Evolutionary conservation across 2,329 filamentous ascomycete species (phyloP).

Genomic region (Alternaria brassicicola): DNA sequence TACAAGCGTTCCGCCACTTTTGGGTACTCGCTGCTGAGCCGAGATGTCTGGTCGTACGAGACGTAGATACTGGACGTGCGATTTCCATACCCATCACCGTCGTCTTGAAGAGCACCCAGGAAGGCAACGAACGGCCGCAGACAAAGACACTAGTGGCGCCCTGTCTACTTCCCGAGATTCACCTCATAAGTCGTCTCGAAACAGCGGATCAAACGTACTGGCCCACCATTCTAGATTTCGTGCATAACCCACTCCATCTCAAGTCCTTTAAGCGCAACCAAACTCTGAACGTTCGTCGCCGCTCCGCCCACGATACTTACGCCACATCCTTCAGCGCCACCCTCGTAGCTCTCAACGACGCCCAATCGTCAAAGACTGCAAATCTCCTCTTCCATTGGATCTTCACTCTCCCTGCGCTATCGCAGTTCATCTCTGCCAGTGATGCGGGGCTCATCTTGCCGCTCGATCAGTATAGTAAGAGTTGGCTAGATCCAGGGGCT

Average conservation of each 20-base stretch:
- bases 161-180: constrained; percentile 68
- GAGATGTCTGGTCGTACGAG: constrained; percentile 84
- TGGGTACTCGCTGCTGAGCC: constrained; percentile 94
- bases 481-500: constrained; percentile 59
- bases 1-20: constrained; percentile 95
- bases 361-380: constrained; percentile 47
- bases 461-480: constrained; percentile 51
- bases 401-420: constrained; percentile 66
- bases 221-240: constrained; percentile 80
- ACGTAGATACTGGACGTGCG: constrained; percentile 81
- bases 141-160: constrained; percentile 55
- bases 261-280: constrained; percentile 72
- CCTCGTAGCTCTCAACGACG: constrained; percentile 72
- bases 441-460: constrained; percentile 61
- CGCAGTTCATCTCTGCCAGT: constrained; percentile 55
- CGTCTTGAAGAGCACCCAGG: constrained; percentile 55
- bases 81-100: constrained; percentile 75
- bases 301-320: constrained; percentile 63
- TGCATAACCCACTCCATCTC: constrained; percentile 64
- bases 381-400: constrained; percentile 72
- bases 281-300: constrained; percentile 74
- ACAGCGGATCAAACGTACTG: constrained; percentile 74
- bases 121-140: not conserved
- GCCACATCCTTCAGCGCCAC: constrained; percentile 74
- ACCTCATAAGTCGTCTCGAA: constrained; percentile 66